A percentile compares a stretch with the other conserved stretches of the same genome.
phyloP scores from a whole-genome alignment of 2,329 filamentous ascomycete genomes.

The Amauroascus verrucosus region DNA sequence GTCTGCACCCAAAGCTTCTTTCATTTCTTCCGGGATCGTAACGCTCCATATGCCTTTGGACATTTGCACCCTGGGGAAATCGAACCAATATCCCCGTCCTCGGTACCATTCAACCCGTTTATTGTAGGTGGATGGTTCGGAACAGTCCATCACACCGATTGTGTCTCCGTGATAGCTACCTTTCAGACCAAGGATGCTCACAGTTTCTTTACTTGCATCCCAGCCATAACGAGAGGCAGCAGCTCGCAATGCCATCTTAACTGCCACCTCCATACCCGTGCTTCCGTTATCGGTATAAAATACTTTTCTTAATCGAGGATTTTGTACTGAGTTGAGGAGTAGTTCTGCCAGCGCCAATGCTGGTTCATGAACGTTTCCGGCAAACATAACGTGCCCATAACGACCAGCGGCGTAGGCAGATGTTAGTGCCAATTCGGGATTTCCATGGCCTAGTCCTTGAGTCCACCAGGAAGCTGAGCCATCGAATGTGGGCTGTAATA shows the following conservation, averaged over 20 bases:
- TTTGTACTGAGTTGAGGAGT: slow-evolving; percentile 50
- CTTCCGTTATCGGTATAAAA: slow-evolving; percentile 82
- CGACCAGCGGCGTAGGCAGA: slow-evolving; percentile 72
- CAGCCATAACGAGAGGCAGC: slow-evolving; percentile 57
- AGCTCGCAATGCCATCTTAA: slow-evolving; percentile 74
- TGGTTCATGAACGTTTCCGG: slow-evolving; percentile 66
- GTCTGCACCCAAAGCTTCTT: slow-evolving; percentile 37
- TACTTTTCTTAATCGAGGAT: slow-evolving; percentile 56
- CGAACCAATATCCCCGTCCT: slow-evolving; percentile 70
- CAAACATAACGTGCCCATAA: slow-evolving; percentile 85
- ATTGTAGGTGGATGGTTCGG: slow-evolving; percentile 67
- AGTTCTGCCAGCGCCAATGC: slow-evolving; percentile 58
- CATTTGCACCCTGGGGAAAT: slow-evolving; percentile 63
- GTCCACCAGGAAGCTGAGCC: slow-evolving; percentile 89
- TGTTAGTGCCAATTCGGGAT: slow-evolving; percentile 58
- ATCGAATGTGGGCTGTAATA: slow-evolving; percentile 61
- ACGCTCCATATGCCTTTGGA: slow-evolving; percentile 56
- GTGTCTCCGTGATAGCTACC: slow-evolving; percentile 83
- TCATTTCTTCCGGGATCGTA: slow-evolving; percentile 44
- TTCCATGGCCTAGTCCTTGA: slow-evolving; percentile 73
- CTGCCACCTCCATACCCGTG: slow-evolving; percentile 70
- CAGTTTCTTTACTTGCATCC: slow-evolving; percentile 45
- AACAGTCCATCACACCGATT: slow-evolving; percentile 77
- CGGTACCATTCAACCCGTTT: slow-evolving; percentile 79
- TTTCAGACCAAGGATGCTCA: slow-evolving; percentile 63